Conservation (phyloP, 148 eudicot genomes). For the Rheum nobile region DNA sequence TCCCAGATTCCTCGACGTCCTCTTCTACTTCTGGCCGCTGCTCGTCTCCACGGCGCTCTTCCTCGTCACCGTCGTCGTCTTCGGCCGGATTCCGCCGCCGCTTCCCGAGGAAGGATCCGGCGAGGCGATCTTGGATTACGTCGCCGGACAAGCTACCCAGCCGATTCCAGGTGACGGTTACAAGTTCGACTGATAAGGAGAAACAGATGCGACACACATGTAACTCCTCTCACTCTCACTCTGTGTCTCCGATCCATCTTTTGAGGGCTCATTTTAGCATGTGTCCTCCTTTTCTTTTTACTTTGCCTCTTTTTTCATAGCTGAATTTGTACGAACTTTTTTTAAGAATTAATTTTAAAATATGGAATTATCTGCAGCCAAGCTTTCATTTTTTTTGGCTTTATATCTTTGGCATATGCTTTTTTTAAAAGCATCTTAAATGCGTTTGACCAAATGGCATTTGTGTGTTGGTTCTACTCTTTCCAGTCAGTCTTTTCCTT, state of each 20-base stretch:
- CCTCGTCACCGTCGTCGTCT: conserved; percentile 44
- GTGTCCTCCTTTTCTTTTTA: not conserved
- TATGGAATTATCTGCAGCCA: not conserved
- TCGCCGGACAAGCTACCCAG: conserved; percentile 37
- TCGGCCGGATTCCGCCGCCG: conserved; percentile 47
- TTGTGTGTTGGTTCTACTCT: not conserved
- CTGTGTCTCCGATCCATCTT: not conserved
- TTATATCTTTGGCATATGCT: not conserved
- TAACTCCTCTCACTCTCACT: not conserved
- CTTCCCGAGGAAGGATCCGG: conserved; percentile 25
- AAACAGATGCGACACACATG: not conserved
- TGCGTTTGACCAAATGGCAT: not conserved
- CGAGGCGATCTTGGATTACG: conserved; percentile 58
- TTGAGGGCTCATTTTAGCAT: not conserved
- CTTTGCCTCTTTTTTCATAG: not conserved
- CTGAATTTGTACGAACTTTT: not conserved
- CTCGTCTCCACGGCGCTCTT: conserved; percentile 71
- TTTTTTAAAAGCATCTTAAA: not conserved
- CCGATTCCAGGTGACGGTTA: conserved; percentile 5
- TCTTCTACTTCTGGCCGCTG: conserved; percentile 66
- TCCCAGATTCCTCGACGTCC: conserved; percentile 39
- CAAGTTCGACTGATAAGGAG: conserved; percentile 9
- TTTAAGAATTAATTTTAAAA: not conserved
- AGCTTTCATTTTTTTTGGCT: not conserved
- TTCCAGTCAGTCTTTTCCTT: not conserved